A percentile compares a stretch with the other conserved stretches of the same genome.
These are phyloP conservation scores for Peronospora belbahrii DNA, from an alignment of 352 stramenopile genomes.

Conservation along the genomic window DNA sequence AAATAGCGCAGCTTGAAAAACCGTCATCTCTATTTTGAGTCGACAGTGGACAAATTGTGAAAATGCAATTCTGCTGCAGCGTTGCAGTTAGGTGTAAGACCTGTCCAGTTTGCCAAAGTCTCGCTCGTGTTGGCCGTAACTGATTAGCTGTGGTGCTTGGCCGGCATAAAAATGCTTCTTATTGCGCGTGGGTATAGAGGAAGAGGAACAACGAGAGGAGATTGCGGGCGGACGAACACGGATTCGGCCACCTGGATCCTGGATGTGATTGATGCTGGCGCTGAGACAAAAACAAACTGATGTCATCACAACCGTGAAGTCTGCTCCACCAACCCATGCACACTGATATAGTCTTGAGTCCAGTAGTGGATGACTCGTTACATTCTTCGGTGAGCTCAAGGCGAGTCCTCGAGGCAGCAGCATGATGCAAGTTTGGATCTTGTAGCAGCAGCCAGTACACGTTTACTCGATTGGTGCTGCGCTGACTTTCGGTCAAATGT, in stretches of 20 bases:
- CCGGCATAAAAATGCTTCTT: no score
- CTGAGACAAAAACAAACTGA: conserved; percentile 23
- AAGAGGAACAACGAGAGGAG: no score
- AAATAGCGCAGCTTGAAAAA: conserved; percentile 27
- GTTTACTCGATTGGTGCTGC: conserved; percentile 35
- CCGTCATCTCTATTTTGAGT: conserved; percentile 7
- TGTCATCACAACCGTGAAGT: conserved; percentile 2
- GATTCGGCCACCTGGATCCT: conserved; percentile 88
- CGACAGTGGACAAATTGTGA: no score
- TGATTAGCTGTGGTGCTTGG: no score
- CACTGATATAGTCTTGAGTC: conserved; percentile 2
- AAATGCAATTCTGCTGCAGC: no score
- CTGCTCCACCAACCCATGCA: not conserved
- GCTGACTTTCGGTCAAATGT: conserved; percentile 33
- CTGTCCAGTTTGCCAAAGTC: not conserved
- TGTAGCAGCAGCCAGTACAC: conserved; percentile 62
- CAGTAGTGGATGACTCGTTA: conserved; percentile 16
- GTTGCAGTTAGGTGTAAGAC: not conserved
- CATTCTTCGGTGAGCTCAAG: conserved; percentile 18
- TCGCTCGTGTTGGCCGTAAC: not conserved
- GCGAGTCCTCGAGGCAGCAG: conserved; percentile 10
- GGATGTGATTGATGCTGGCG: conserved; percentile 44
- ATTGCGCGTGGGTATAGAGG: conserved; percentile 44
- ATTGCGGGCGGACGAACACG: no score
- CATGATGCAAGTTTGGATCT: conserved; percentile 26